Percentiles rank a stretch among this genome's conserved stretches.
phyloP scores from a whole-genome alignment of 2,329 filamentous ascomycete species.

The Colletotrichum falcatum region DNA sequence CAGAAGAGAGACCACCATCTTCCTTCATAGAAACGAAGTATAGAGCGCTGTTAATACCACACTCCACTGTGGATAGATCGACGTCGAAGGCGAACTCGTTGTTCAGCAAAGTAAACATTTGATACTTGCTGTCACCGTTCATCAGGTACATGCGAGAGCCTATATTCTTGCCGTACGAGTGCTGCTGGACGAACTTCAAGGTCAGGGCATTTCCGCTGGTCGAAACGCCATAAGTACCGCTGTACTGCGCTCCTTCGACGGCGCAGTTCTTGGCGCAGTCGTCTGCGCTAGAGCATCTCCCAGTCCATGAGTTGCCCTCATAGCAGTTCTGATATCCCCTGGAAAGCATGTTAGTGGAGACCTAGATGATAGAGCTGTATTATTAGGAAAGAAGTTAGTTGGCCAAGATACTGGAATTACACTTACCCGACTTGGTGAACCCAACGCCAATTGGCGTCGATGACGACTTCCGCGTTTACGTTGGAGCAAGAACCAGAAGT shows the following conservation, averaged over 20 bases:
- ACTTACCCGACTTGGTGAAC: slow-evolving; percentile 50
- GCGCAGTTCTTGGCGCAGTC: slow-evolving; percentile 55
- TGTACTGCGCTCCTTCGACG: slow-evolving; percentile 58
- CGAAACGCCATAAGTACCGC: slow-evolving; percentile 57
- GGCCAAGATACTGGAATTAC: too few species aligned
- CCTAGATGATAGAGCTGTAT: too few species aligned
- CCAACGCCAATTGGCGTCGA: slow-evolving; percentile 65
- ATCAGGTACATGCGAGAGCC: slow-evolving; percentile 67
- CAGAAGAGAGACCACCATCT: slow-evolving; percentile 61
- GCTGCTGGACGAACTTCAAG: slow-evolving; percentile 62
- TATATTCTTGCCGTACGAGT: slow-evolving; percentile 51
- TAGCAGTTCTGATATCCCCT: slow-evolving; percentile 46
- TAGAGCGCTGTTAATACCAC: slow-evolving; percentile 72
- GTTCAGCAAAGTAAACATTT: slow-evolving; percentile 68
- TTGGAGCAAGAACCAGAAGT: slow-evolving; percentile 50
- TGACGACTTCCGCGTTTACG: slow-evolving; percentile 56
- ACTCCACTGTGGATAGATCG: slow-evolving; percentile 70
- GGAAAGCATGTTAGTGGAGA: neutral
- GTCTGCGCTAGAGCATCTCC: slow-evolving; percentile 50
- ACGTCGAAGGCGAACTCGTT: slow-evolving; percentile 74
- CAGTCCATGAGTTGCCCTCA: slow-evolving; percentile 51
- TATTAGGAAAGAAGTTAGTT: neutral
- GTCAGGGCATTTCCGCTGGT: slow-evolving; percentile 57
- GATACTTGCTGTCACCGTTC: slow-evolving; percentile 63
- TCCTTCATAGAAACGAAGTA: slow-evolving; percentile 58